Evolutionary conservation across 1,139 yeast species (phyloP).

Genomic region (Hanseniaspora gamundiae): DNA sequence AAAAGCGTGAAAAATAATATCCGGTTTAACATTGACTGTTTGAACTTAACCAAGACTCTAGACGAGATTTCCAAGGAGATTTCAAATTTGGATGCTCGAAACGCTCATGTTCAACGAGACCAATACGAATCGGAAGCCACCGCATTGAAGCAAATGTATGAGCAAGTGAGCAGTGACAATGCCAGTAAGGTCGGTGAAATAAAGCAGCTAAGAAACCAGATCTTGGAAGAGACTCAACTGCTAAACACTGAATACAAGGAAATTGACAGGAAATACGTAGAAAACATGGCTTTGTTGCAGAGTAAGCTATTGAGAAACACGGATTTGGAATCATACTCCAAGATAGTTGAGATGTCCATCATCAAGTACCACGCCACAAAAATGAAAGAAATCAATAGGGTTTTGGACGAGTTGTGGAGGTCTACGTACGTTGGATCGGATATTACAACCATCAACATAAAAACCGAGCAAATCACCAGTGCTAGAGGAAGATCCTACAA

Average conservation of each 20-base stretch:
- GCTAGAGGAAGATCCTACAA: conserved; percentile 64
- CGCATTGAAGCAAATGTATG: conserved; percentile 40
- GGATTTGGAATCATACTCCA: conserved; percentile 71
- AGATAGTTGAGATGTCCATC: conserved; percentile 83
- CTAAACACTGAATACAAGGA: conserved; percentile 58
- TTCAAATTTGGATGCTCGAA: conserved; percentile 34
- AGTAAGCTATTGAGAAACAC: conserved; percentile 41
- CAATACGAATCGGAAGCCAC: conserved; percentile 51
- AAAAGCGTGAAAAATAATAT: conserved; percentile 41
- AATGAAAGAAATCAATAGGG: conserved; percentile 85
- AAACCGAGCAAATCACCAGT: conserved; percentile 57
- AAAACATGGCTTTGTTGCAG: conserved; percentile 66
- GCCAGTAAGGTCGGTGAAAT: conserved; percentile 80
- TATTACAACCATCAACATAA: conserved; percentile 78
- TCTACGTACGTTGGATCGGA: conserved; percentile 92
- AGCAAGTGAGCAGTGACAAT: conserved; percentile 50
- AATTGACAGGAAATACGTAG: conserved; percentile 49
- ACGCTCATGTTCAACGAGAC: conserved; percentile 55
- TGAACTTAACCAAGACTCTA: conserved; percentile 30
- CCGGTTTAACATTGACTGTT: conserved; percentile 42
- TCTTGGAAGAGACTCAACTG: conserved; percentile 42
- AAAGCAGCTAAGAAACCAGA: conserved; percentile 69
- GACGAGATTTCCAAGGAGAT: conserved; percentile 28
- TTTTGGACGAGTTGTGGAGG: conserved; percentile 86
- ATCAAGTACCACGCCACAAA: conserved; percentile 87